Conservation (phyloP, 164 flowering plant genomes). For the Liriodendron chinense region DNA sequence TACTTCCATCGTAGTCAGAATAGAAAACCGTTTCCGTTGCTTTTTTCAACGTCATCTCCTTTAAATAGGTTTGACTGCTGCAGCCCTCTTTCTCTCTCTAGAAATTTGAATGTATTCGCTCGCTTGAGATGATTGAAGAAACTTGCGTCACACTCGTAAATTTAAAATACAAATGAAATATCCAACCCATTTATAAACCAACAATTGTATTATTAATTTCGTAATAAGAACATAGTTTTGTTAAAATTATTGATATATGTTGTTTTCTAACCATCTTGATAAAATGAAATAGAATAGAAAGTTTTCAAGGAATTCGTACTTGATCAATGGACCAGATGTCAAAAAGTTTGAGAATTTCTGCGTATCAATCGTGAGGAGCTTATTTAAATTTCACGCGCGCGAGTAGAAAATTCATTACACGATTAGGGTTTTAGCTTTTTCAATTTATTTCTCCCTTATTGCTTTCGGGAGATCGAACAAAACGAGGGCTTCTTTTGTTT, state of each 20-base stretch:
- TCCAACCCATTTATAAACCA: too few relatives aligned
- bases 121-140: not conserved
- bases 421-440: not conserved
- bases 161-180: too few relatives aligned
- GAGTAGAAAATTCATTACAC: too few relatives aligned
- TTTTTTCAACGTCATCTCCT: constrained; percentile 9
- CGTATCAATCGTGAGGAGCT: not conserved
- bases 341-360: not conserved
- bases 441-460: constrained; percentile 14
- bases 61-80: constrained; percentile 59
- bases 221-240: too few relatives aligned
- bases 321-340: too few relatives aligned
- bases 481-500: constrained; percentile 1
- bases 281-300: too few relatives aligned
- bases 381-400: not conserved
- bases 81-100: constrained; percentile 18
- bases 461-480: constrained; percentile 1
- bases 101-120: not conserved
- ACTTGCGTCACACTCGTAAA: too few relatives aligned
- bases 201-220: too few relatives aligned
- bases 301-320: too few relatives aligned
- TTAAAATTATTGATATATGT: too few relatives aligned
- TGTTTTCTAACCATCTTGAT: too few relatives aligned
- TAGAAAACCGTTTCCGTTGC: not conserved
- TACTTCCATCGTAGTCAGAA: not conserved